phyloP scores from a whole-genome alignment of 1,139 yeast species.

The Schizosaccharomyces versatilis region DNA sequence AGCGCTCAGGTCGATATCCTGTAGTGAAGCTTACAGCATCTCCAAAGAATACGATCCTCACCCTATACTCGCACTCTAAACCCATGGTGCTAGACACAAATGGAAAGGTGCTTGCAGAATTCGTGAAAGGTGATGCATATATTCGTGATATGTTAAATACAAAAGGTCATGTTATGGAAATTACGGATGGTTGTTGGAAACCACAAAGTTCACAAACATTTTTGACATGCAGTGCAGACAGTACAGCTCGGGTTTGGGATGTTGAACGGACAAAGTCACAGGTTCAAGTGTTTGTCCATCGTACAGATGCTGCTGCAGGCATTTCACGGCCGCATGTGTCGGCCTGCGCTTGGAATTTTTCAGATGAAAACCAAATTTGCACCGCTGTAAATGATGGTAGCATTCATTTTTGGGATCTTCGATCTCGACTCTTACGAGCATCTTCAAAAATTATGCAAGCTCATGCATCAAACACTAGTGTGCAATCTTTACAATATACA shows the following conservation, averaged over 20 bases:
- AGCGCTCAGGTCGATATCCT: constrained; percentile 7
- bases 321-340: constrained; percentile 14
- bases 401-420: constrained; percentile 18
- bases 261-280: constrained; percentile 15
- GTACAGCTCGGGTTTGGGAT: constrained; percentile 23
- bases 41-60: constrained; percentile 5
- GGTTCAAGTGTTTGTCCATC: constrained; percentile 17
- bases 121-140: constrained; percentile 21
- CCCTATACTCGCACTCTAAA: not conserved
- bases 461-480: constrained; percentile 13
- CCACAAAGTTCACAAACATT: constrained; percentile 15
- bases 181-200: constrained; percentile 20
- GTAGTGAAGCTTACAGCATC: constrained; percentile 17
- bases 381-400: constrained; percentile 17
- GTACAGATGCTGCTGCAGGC: constrained; percentile 13
- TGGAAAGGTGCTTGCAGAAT: constrained; percentile 16
- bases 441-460: constrained; percentile 15
- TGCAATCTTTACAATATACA: constrained; percentile 13
- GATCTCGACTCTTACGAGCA: constrained; percentile 18
- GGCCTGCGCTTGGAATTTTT: constrained; percentile 15
- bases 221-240: constrained; percentile 18
- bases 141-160: constrained; percentile 22
- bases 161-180: constrained; percentile 21
- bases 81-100: constrained; percentile 5
- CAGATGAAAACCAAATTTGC: constrained; percentile 15